Base-by-base conservation (phyloP, 306 rosid species). In the Rosa lucieae region DNA sequence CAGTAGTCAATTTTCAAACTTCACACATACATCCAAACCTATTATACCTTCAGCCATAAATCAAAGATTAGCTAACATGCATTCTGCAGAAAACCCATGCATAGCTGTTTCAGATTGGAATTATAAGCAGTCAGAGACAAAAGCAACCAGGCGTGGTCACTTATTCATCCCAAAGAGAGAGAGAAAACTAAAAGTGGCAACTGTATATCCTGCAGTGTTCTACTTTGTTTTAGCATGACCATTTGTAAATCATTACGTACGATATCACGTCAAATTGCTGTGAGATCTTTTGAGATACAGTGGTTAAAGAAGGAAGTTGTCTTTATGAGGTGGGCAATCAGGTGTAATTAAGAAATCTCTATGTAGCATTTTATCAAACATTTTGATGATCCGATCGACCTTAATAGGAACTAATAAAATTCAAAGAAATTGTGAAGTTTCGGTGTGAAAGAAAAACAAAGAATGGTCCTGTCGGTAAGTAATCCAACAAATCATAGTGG, bases 71-170 rank as follows among this genome's bases (percentile, higher is more conserved):
- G 51, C 77, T 55, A 43, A 73, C 67, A 74, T 52, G 49, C 66
- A 73, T 15, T 62, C 70, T 55, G 52, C 42, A 48, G 40, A 44
- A 53, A 21, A 61, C 49, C 66, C 62, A 59, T n/a, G 77, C 20
- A 53, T 53, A 21, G 21, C 42, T 74, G 13, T 42, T 75, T 61
- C 58, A 26, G 39, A 2, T 5, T 26, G 44, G 20, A 23, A 61
- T 6, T 46, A 67, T 37, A 9, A 43, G 17, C 40, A 35, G 44
- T 14, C 11, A 59, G 55, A 18, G 78, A 5, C 70, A 14, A 44
- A 75, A 61, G 58, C 70, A 59, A 72, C 56, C 47, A 61, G 15
- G 62, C 29, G 29, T 61, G 76, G 29, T 62, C 78, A 75, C 5
- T 1, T 29, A 29, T 20, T 61, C 70, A 26, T 29, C 43, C 39